Conservation (phyloP, 176 grass and related monocot species). For the Alopecurus myosuroides region DNA sequence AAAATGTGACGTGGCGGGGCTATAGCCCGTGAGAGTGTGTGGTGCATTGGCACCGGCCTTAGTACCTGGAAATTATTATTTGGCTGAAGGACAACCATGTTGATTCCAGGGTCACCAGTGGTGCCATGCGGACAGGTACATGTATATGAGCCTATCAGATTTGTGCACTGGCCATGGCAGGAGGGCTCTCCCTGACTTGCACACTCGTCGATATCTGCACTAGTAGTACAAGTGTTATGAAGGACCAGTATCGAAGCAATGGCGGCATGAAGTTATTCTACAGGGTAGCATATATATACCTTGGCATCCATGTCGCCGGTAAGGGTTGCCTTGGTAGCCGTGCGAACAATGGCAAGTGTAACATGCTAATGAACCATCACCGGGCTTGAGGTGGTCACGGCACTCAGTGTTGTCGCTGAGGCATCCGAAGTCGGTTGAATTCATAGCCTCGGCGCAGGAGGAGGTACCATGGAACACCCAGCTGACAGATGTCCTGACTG, state of each 20-base stretch:
- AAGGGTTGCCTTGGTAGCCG: not conserved
- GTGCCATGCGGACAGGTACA: not conserved
- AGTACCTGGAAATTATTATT: not conserved
- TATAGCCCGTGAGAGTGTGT: too few species aligned
- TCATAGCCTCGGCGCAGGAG: not conserved
- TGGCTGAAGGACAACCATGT: not conserved
- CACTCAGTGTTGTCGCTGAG: not conserved
- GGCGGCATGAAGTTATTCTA: too few species aligned
- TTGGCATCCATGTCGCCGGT: not conserved
- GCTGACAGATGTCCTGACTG: not conserved
- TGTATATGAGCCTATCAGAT: not conserved
- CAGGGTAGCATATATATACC: too few species aligned
- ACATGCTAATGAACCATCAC: not conserved
- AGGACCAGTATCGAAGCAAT: not conserved
- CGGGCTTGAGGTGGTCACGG: not conserved
- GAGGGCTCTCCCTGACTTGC: not conserved
- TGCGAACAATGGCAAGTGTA: not conserved
- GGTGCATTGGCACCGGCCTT: too few species aligned
- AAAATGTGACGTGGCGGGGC: too few species aligned
- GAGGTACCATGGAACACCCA: constrained; percentile 2
- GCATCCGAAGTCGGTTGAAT: not conserved
- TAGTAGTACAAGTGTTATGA: not conserved
- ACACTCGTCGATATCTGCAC: constrained; percentile 2
- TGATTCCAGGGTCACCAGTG: not conserved
- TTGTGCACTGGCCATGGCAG: not conserved